Percentiles rank a stretch among this genome's conserved stretches.
Conservation (phyloP, 2,329 filamentous ascomycete genomes). For the Setomelanomma holmii region DNA sequence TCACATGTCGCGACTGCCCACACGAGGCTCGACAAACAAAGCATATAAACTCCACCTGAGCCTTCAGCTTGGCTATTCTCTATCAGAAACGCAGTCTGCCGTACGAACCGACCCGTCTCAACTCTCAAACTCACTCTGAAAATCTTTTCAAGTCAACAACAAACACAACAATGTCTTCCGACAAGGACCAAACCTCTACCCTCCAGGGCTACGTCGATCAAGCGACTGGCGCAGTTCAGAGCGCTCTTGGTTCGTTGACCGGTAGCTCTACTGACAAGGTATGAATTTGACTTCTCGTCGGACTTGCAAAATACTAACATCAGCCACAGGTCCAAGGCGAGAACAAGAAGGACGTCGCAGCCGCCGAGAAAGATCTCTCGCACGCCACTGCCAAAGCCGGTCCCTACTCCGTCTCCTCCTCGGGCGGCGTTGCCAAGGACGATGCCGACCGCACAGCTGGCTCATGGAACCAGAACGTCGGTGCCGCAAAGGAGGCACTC, state of each 20-base stretch:
- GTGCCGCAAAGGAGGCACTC: constrained; percentile 80
- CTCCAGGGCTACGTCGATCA: constrained; percentile 72
- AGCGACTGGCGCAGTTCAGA: constrained; percentile 76
- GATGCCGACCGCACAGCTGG: constrained; percentile 75
- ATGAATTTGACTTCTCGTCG: constrained; percentile 16
- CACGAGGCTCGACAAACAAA: not conserved
- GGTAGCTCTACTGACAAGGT: constrained; percentile 74
- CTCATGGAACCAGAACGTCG: constrained; percentile 87
- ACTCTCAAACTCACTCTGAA: not conserved
- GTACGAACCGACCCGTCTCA: not conserved
- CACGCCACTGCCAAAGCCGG: constrained; percentile 79
- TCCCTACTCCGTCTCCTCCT: constrained; percentile 71
- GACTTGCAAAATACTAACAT: too few species aligned
- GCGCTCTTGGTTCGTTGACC: constrained; percentile 73
- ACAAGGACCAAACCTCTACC: constrained; percentile 69
- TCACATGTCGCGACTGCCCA: constrained; percentile 1
- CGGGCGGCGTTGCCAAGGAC: constrained; percentile 75
- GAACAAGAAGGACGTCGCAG: constrained; percentile 68
- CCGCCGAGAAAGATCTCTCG: constrained; percentile 74
- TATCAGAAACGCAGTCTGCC: constrained; percentile 3
- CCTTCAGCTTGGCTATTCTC: not conserved
- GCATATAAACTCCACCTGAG: constrained; percentile 10
- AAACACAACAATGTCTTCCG: constrained; percentile 57
- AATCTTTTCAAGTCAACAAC: constrained; percentile 2
- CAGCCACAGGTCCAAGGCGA: constrained; percentile 64